Percentiles rank a stretch among this genome's conserved stretches.
These are phyloP conservation scores for Skeletonema marinoi DNA, from an alignment of 108 stramenopile species.

Conservation along the genomic window DNA sequence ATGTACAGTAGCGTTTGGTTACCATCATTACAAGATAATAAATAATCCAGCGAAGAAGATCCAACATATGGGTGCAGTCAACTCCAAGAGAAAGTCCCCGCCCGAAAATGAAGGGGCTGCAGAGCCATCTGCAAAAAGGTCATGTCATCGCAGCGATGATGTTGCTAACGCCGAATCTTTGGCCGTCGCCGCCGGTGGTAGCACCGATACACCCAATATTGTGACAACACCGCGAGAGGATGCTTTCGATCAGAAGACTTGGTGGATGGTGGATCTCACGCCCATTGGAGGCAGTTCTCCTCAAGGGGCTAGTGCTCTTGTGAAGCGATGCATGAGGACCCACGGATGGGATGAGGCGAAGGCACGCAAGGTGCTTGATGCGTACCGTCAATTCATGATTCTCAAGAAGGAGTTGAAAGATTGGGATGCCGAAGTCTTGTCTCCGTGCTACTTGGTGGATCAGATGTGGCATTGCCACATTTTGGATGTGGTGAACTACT, in stretches of 20 bases:
- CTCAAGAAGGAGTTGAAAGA: slow-evolving; percentile 72
- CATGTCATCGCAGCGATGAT: neutral
- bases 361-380: slow-evolving; percentile 55
- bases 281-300: neutral
- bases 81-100: too few relatives aligned
- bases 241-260: slow-evolving; percentile 1
- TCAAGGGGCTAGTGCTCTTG: slow-evolving; percentile 61
- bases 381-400: slow-evolving; percentile 73
- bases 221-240: neutral
- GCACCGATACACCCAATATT: neutral
- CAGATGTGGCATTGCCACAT: slow-evolving; percentile 79
- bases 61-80: too few relatives aligned
- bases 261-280: slow-evolving; percentile 13
- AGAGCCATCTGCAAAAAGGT: neutral
- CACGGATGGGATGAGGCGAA: slow-evolving; percentile 54
- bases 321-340: slow-evolving; percentile 70
- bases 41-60: too few relatives aligned
- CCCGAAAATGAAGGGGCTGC: neutral
- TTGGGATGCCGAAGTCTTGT: slow-evolving; percentile 61
- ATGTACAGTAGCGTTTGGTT: too few relatives aligned
- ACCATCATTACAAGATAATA: too few relatives aligned
- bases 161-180: neutral
- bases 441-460: slow-evolving; percentile 63
- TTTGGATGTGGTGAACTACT: slow-evolving; percentile 67
- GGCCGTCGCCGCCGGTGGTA: neutral